Evolutionary conservation across 2,329 filamentous ascomycete genomes (phyloP).

Genomic region (Biscogniauxia mediterranea): DNA sequence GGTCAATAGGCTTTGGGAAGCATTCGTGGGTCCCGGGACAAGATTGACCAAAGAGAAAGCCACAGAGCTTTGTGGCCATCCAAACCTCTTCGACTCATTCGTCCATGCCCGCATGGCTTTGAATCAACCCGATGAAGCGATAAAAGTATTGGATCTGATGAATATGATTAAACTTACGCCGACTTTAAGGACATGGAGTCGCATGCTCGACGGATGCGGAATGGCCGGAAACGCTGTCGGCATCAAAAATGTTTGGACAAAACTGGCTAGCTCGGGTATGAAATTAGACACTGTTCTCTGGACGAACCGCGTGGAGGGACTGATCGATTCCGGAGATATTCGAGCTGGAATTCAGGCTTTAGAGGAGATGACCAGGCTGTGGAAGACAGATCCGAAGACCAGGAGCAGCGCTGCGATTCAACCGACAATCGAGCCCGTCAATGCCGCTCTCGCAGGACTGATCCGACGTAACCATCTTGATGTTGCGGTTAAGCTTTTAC

Average conservation of each 20-base stretch:
- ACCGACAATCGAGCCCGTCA: slow-evolving; percentile 65
- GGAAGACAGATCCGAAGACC: slow-evolving; percentile 44
- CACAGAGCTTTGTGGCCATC: slow-evolving; percentile 18
- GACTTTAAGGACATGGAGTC: slow-evolving; percentile 65
- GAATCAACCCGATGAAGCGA: slow-evolving; percentile 28
- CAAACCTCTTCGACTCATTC: slow-evolving; percentile 29
- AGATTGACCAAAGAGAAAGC: slow-evolving; percentile 18
- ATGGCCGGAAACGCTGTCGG: slow-evolving; percentile 56
- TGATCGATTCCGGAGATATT: slow-evolving; percentile 55
- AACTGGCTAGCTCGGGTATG: slow-evolving; percentile 55
- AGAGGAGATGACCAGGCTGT: slow-evolving; percentile 62
- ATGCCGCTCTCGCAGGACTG: slow-evolving; percentile 66
- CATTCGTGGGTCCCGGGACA: slow-evolving; percentile 20
- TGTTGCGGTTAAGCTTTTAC: slow-evolving; percentile 53
- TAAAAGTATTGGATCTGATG: slow-evolving; percentile 28
- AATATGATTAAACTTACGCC: slow-evolving; percentile 50
- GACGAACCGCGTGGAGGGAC: slow-evolving; percentile 66
- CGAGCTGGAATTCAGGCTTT: slow-evolving; percentile 61
- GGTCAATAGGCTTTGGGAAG: slow-evolving; percentile 27
- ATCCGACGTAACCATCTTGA: slow-evolving; percentile 46
- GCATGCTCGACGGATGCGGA: slow-evolving; percentile 71
- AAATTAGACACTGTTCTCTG: slow-evolving; percentile 65
- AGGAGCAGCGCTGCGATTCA: slow-evolving; percentile 44
- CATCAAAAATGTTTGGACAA: slow-evolving; percentile 66
- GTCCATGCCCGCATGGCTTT: slow-evolving; percentile 28